Percentiles rank a stretch among this genome's conserved stretches.
Conservation (phyloP, 2,329 filamentous ascomycete species). For the Aspergillus proliferans region DNA sequence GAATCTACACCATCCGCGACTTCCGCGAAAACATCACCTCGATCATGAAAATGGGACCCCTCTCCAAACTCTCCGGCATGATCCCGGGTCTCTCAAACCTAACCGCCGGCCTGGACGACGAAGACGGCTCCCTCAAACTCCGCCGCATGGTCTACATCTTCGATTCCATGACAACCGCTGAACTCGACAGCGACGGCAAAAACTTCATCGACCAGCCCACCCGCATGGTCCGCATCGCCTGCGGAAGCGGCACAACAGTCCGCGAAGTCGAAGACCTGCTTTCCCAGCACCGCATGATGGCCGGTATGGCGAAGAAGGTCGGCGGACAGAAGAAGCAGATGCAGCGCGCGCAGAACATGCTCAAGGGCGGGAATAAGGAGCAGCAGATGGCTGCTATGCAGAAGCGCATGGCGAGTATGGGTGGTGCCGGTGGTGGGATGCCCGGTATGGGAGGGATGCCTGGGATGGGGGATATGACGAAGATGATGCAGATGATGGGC, state of each 20-base stretch:
- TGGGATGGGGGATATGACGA: slow-evolving; percentile 81
- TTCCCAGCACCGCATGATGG: slow-evolving; percentile 99
- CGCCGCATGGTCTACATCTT: slow-evolving; percentile 99
- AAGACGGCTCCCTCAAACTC: slow-evolving; percentile 86
- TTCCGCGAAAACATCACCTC: slow-evolving; percentile 91
- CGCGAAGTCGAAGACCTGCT: slow-evolving; percentile 91
- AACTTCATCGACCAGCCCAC: slow-evolving; percentile 88
- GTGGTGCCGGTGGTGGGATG: slow-evolving; percentile 60
- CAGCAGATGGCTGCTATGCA: slow-evolving; percentile 97
- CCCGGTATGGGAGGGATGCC: slow-evolving; percentile 58
- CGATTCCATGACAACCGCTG: slow-evolving; percentile 95
- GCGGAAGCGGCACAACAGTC: slow-evolving; percentile 83
- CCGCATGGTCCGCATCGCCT: slow-evolving; percentile 84
- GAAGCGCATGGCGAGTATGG: slow-evolving; percentile 89
- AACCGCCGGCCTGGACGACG: slow-evolving; percentile 95
- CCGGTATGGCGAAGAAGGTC: slow-evolving; percentile 98
- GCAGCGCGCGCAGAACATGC: slow-evolving; percentile 83
- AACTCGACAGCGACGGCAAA: slow-evolving; percentile 92
- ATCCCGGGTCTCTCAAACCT: slow-evolving; percentile 90
- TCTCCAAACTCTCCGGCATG: slow-evolving; percentile 98
- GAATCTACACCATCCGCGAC: slow-evolving; percentile 91
- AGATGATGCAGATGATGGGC: slow-evolving; percentile 93
- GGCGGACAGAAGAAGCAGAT: slow-evolving; percentile 97
- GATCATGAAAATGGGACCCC: slow-evolving; percentile 99
- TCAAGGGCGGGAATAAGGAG: slow-evolving; percentile 84